These are phyloP conservation scores for Elsinoe arachidis DNA, from an alignment of 2,329 filamentous ascomycete genomes.

Conservation along the genomic window DNA sequence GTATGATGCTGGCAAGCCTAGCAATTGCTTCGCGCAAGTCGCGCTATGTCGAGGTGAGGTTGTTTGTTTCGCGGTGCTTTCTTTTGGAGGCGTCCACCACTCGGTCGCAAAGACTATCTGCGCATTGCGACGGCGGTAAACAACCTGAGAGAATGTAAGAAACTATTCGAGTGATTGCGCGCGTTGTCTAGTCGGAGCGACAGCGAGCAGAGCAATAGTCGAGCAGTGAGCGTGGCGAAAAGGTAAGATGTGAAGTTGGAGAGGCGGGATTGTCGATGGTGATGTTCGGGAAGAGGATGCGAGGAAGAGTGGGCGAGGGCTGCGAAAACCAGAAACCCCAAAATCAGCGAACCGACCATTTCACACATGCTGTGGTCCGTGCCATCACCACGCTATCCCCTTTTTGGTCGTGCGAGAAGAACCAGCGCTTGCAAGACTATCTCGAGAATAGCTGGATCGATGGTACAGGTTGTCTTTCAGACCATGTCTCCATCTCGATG, in stretches of 20 bases:
- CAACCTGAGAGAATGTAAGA: slow-evolving; percentile 4
- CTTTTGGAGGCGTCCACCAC: background rate
- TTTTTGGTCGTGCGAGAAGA: background rate
- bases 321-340: background rate
- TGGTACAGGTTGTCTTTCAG: background rate
- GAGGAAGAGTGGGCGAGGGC: slow-evolving; percentile 8
- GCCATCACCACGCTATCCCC: background rate
- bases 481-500: slow-evolving; percentile 5
- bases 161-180: background rate
- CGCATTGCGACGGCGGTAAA: slow-evolving; percentile 9
- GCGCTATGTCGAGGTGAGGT: background rate
- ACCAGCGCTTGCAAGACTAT: slow-evolving; percentile 4
- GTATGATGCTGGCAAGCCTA: background rate
- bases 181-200: background rate
- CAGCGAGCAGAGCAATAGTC: background rate
- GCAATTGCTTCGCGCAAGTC: background rate
- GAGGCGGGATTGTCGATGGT: slow-evolving; percentile 1
- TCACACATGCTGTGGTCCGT: background rate
- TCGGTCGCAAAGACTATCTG: slow-evolving; percentile 7
- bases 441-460: slow-evolving; percentile 4
- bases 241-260: background rate
- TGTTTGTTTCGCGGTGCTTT: background rate
- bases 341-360: slow-evolving; percentile 1
- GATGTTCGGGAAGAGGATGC: background rate
- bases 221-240: background rate